These are phyloP conservation scores for Pogostemon cablin DNA, from an alignment of 257 asterid species.

Conservation along the genomic window DNA sequence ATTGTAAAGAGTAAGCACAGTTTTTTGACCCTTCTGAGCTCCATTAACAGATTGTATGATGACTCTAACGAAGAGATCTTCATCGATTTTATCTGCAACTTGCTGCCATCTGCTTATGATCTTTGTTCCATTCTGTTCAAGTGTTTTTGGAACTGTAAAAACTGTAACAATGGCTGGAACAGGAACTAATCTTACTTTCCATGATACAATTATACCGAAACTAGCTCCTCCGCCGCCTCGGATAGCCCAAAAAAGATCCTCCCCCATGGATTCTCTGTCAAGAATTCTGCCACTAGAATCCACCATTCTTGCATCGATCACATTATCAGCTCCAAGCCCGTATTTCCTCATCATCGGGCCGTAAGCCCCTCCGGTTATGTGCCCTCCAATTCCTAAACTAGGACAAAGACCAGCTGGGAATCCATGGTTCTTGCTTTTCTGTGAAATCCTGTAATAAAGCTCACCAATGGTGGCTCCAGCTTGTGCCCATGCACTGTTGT, in stretches of 20 bases:
- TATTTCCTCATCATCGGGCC: slow-evolving; percentile 65
- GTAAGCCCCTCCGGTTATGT: slow-evolving; percentile 63
- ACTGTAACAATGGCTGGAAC: slow-evolving; percentile 62
- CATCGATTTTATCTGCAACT: slow-evolving; percentile 55
- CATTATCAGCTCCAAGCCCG: slow-evolving; percentile 65
- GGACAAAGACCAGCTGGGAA: slow-evolving; percentile 59
- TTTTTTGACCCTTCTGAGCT: slow-evolving; percentile 42
- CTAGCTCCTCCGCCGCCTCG: slow-evolving; percentile 71
- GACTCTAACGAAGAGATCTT: slow-evolving; percentile 61
- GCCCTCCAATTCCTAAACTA: slow-evolving; percentile 65
- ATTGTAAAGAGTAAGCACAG: slow-evolving; percentile 47
- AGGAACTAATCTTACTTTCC: slow-evolving; percentile 59
- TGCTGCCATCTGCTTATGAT: slow-evolving; percentile 60
- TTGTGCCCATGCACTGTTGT: slow-evolving; percentile 45
- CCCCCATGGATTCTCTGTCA: slow-evolving; percentile 57
- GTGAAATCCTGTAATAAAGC: slow-evolving; percentile 42
- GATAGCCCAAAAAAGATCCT: slow-evolving; percentile 64
- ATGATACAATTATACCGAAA: slow-evolving; percentile 54
- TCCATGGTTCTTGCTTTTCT: slow-evolving; percentile 42
- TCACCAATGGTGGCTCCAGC: slow-evolving; percentile 50
- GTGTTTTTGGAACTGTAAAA: slow-evolving; percentile 55
- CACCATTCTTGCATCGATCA: slow-evolving; percentile 54
- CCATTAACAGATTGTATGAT: slow-evolving; percentile 41
- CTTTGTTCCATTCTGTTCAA: slow-evolving; percentile 47
- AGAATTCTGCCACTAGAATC: slow-evolving; percentile 56